Conservation (phyloP, 2,329 filamentous ascomycete genomes). For the Furcasterigmium furcatum region DNA sequence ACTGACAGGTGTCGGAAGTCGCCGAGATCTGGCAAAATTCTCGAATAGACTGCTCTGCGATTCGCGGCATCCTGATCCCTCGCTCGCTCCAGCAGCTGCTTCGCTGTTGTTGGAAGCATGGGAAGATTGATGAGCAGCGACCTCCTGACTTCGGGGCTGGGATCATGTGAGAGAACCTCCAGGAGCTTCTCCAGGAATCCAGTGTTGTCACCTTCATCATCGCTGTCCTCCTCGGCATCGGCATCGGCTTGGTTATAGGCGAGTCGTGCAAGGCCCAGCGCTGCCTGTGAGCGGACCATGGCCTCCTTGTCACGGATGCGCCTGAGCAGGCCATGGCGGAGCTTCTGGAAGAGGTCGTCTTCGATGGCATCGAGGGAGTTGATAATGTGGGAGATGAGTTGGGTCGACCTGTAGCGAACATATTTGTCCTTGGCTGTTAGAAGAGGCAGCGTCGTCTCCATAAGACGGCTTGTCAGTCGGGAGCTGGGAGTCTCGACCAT, state of each 20-base stretch:
- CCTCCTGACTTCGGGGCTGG: constrained; percentile 87
- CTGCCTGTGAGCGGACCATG: constrained; percentile 87
- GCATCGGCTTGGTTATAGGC: constrained; percentile 75
- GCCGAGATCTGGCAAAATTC: constrained; percentile 80
- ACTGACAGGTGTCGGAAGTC: constrained; percentile 94
- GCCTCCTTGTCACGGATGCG: constrained; percentile 92
- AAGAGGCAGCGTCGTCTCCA: constrained; percentile 72
- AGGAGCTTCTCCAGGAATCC: constrained; percentile 80
- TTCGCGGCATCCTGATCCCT: constrained; percentile 85
- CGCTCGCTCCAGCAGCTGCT: constrained; percentile 85
- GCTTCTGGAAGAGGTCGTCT: constrained; percentile 81
- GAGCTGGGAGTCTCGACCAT: constrained; percentile 82
- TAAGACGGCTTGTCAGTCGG: constrained; percentile 70
- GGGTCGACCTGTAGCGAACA: constrained; percentile 84
- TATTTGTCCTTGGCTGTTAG: constrained; percentile 87
- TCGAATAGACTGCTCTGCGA: constrained; percentile 80
- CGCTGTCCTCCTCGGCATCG: constrained; percentile 66
- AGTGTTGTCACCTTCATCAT: constrained; percentile 61
- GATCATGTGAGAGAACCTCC: constrained; percentile 88
- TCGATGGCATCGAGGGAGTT: constrained; percentile 91
- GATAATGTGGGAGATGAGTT: constrained; percentile 86
- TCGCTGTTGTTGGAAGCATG: constrained; percentile 75
- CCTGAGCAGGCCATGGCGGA: constrained; percentile 76
- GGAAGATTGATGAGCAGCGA: constrained; percentile 89
- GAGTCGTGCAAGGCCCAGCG: constrained; percentile 82